A percentile compares a stretch with the other conserved stretches of the same genome.
Conservation (phyloP, 345 rosid species). For the Clarkia xantiana region DNA sequence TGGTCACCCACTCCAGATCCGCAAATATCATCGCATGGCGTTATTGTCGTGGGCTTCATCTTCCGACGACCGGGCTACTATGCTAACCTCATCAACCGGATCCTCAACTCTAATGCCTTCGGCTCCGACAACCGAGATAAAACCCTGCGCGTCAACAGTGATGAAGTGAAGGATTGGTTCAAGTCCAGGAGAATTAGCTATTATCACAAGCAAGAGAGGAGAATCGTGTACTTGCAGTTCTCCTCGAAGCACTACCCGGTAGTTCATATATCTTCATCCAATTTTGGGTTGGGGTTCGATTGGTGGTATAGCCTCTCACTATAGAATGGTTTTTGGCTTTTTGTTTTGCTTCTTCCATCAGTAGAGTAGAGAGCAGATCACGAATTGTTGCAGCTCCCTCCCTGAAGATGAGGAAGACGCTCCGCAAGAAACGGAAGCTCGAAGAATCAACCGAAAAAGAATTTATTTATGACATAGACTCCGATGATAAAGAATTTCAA, state of each 20-base stretch:
- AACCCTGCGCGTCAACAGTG: constrained; percentile 18
- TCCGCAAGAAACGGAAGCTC: too few relatives aligned
- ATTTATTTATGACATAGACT: too few relatives aligned
- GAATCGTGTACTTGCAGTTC: constrained; percentile 49
- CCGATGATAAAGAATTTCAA: too few relatives aligned
- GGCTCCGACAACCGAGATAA: constrained; percentile 47
- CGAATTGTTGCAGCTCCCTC: too few relatives aligned
- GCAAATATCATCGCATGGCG: constrained; percentile 28
- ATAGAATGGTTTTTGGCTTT: too few relatives aligned
- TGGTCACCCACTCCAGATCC: constrained; percentile 10
- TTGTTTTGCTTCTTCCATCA: too few relatives aligned
- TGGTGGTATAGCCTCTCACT: too few relatives aligned
- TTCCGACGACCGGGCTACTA: constrained; percentile 39
- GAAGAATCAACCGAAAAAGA: too few relatives aligned
- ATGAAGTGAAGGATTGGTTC: constrained; percentile 49
- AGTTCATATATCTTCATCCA: constrained; percentile 11
- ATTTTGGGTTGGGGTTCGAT: constrained; percentile 26
- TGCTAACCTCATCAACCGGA: constrained; percentile 49
- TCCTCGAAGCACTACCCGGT: constrained; percentile 44
- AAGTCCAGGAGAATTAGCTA: constrained; percentile 48
- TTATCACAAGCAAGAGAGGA: constrained; percentile 52
- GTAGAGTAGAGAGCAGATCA: too few relatives aligned
- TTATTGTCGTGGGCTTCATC: constrained; percentile 61
- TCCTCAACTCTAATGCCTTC: constrained; percentile 45
- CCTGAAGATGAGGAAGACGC: too few relatives aligned